Percentiles rank a stretch among this genome's conserved stretches.
Evolutionary conservation across 2,329 filamentous ascomycete genomes (phyloP).

Genomic region (Alternaria brassicae): DNA sequence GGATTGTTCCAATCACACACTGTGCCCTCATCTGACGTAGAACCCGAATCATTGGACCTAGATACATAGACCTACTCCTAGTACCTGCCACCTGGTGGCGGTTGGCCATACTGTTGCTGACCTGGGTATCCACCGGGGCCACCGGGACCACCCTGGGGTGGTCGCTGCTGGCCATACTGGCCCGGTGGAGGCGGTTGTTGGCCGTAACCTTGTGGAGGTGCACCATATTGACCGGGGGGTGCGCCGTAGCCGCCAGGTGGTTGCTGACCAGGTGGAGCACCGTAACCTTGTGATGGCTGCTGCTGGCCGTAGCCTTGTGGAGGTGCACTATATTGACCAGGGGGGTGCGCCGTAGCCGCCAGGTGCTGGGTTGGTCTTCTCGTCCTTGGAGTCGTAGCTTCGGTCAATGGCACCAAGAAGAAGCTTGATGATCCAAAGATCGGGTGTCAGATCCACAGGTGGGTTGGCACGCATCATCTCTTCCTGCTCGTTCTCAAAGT

Average conservation of each 20-base stretch:
- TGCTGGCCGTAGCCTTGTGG: conserved; percentile 28
- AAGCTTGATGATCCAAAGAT: conserved; percentile 72
- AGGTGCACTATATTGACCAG: conserved; percentile 41
- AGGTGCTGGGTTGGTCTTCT: conserved; percentile 57
- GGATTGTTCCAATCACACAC: neutral
- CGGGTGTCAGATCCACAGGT: conserved; percentile 68
- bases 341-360: conserved; percentile 43
- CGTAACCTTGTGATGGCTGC: conserved; percentile 24
- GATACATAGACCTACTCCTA: conserved; percentile 5
- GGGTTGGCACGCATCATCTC: conserved; percentile 69
- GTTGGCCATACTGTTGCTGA: conserved; percentile 31
- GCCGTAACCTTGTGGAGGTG: conserved; percentile 21
- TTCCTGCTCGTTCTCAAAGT: conserved; percentile 72
- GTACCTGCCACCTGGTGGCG: conserved; percentile 31
- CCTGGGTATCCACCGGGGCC: conserved; percentile 34
- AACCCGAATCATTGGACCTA: neutral
- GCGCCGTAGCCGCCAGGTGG: conserved; percentile 15
- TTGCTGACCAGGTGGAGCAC: too few species aligned
- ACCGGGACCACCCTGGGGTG: conserved; percentile 28
- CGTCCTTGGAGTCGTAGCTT: conserved; percentile 71
- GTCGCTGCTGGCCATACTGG: conserved; percentile 29
- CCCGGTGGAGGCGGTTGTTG: conserved; percentile 24
- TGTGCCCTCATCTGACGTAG: neutral
- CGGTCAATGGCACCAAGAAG: conserved; percentile 71
- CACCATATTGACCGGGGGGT: conserved; percentile 26